phyloP scores from a whole-genome alignment of 768 basidiomycete species.

The Cystobasidium onofrii region DNA sequence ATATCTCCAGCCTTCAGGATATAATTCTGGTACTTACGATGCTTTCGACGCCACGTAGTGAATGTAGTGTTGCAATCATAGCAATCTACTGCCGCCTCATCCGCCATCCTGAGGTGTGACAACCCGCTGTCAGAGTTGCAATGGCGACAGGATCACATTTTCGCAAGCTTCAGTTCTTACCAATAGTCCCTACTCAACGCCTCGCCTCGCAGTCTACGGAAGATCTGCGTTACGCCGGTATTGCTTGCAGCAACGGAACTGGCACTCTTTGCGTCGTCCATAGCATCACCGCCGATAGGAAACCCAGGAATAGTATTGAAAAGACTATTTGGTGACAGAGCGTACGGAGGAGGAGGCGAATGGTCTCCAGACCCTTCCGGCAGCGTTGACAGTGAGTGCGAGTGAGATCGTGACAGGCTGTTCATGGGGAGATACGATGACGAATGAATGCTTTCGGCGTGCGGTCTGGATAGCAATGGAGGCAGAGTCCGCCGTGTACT shows the following conservation, averaged over 20 bases:
- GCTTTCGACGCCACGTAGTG: constrained; percentile 36
- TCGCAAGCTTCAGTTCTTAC: no score
- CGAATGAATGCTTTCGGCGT: neutral
- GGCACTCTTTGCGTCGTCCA: constrained; percentile 26
- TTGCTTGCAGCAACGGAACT: constrained; percentile 9
- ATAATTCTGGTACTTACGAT: constrained; percentile 28
- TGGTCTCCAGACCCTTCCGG: constrained; percentile 9
- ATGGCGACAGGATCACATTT: no score
- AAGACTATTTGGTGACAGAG: neutral
- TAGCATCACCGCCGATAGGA: constrained; percentile 10
- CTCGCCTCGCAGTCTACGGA: constrained; percentile 33
- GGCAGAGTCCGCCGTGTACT: neutral
- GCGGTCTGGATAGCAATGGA: constrained; percentile 13
- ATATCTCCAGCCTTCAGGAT: neutral
- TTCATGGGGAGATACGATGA: neutral
- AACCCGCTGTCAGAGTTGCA: no score
- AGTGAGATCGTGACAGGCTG: constrained; percentile 21
- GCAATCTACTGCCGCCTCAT: constrained; percentile 34
- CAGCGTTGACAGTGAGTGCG: constrained; percentile 1
- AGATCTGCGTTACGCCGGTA: constrained; percentile 29
- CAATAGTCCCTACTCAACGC: constrained; percentile 90
- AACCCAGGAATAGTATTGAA: constrained; percentile 31
- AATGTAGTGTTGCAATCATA: constrained; percentile 38
- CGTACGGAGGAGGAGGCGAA: constrained; percentile 20
- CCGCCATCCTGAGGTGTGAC: constrained; percentile 46